Base-by-base conservation (phyloP, 805 yeast genomes). In the Lachancea meyersii region DNA sequence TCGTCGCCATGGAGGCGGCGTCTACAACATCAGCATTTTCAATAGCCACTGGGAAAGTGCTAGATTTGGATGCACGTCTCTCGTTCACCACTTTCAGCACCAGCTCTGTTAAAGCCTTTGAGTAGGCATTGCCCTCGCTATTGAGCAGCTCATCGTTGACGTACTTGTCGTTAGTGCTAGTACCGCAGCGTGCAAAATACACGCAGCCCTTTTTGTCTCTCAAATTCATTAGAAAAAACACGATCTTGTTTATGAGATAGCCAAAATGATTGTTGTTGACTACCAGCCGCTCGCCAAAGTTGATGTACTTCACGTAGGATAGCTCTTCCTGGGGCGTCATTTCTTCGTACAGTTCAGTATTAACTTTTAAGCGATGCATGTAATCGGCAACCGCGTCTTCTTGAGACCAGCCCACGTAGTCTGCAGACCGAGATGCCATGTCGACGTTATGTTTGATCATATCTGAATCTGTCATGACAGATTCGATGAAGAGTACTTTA, bases 211-310 rank as follows among this genome's bases (percentile, higher is more conserved):
- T 72, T 60, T 87, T 86, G 56, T 87, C 83, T 51, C 91, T 77
- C 10, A 93, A 74, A 66, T 93, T 93, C 87, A 93, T 86, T 60
- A 93, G 70, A 63, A 86, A 93, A 61, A 86, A 87, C 20, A 93
- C 88, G 39, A 93, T 93, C 57, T 93, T 83, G 60, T 91, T 87
- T 46, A 87, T 80, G 61, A 93, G 71, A 61, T 91, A 93, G 14
- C 96, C 97, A 55, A 86, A 77, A 50, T 83, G 82, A 31, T 89
- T 80, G 57, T 85, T 79, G 65, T 86, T 84, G 46, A 89, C 75
- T 35, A 84, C 79, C 44, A 91, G 72, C 49, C 83, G 67, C 59
- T 87, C 93, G 14, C 97, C 96, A 63, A 89, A 91, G 61, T 93
- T 89, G 57, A 85, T 82, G 54, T 87, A 80, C 64, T 89, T 87